Percentiles rank a stretch among this genome's conserved stretches.
Evolutionary conservation across 1,284 basidiomycete genomes (phyloP).

Genomic region (Heterobasidion occidentale): DNA sequence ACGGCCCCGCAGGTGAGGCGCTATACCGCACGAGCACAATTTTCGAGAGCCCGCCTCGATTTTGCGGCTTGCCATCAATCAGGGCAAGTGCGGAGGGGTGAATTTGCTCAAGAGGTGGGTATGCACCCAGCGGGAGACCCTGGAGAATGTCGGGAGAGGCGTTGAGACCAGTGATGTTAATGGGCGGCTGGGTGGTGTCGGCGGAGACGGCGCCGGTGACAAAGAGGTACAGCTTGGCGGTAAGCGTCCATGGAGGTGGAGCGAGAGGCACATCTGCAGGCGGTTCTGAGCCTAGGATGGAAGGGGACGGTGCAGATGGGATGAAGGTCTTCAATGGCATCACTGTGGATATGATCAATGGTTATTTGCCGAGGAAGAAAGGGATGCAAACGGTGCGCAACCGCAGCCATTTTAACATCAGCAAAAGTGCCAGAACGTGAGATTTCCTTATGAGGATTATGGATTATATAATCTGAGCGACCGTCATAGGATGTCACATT

Average conservation of each 20-base stretch:
- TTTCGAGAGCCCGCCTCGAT: not conserved
- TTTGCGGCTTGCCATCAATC: constrained; percentile 4
- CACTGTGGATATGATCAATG: too few relatives aligned
- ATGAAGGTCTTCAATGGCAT: not conserved
- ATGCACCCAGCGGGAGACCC: constrained; percentile 8
- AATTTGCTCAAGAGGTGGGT: constrained; percentile 4
- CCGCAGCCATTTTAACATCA: too few relatives aligned
- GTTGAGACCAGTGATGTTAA: not conserved
- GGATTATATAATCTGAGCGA: too few relatives aligned
- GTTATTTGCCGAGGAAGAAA: too few relatives aligned
- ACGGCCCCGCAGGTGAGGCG: constrained; percentile 8
- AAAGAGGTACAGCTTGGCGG: constrained; percentile 6
- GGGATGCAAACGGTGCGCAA: too few relatives aligned
- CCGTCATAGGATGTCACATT: too few relatives aligned
- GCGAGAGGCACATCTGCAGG: not conserved
- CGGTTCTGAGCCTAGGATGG: not conserved
- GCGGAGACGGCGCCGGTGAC: not conserved
- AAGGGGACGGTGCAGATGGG: not conserved
- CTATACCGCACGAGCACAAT: constrained; percentile 7
- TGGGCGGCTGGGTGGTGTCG: not conserved
- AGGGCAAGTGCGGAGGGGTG: constrained; percentile 9
- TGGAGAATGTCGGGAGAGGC: constrained; percentile 5
- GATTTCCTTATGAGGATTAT: too few relatives aligned
- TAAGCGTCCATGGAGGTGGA: constrained; percentile 6
- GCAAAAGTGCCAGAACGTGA: too few relatives aligned